phyloP scores from a whole-genome alignment of 148 eudicot species.

The Vaccinium darrowii region DNA sequence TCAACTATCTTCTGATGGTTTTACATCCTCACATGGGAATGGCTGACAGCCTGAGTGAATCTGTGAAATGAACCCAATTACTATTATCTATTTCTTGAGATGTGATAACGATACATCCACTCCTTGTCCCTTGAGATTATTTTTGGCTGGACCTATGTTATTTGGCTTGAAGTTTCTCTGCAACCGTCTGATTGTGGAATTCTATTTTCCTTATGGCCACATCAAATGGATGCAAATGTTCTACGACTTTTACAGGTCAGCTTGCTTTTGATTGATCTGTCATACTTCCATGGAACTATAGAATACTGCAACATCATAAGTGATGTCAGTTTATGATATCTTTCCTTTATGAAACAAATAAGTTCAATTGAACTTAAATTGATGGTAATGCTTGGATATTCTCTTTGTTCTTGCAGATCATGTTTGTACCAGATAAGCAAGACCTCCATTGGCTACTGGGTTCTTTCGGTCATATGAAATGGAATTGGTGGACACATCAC shows the following conservation, averaged over 20 bases:
- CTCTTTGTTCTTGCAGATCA: slow-evolving; percentile 7
- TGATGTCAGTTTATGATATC: background rate
- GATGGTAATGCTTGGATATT: background rate
- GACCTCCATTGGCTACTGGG: background rate
- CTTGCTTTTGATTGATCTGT: background rate
- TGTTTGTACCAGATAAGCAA: background rate
- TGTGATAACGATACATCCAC: background rate
- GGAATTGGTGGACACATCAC: background rate
- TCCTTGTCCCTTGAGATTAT: background rate
- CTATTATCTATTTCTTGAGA: background rate
- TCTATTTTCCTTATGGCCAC: background rate
- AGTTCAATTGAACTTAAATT: background rate
- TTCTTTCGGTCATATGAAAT: background rate
- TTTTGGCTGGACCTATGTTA: background rate
- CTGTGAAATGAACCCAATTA: background rate
- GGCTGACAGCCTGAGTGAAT: slow-evolving; percentile 3
- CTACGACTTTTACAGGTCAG: background rate
- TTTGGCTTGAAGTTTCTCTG: slow-evolving; percentile 3
- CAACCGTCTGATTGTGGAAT: background rate
- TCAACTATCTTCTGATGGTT: background rate
- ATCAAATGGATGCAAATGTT: background rate
- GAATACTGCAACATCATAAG: background rate
- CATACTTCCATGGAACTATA: background rate
- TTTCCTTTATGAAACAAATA: background rate
- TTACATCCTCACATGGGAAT: background rate